Evolutionary conservation across 257 asterid genomes (phyloP).

Genomic region (Solanum etuberosum): DNA sequence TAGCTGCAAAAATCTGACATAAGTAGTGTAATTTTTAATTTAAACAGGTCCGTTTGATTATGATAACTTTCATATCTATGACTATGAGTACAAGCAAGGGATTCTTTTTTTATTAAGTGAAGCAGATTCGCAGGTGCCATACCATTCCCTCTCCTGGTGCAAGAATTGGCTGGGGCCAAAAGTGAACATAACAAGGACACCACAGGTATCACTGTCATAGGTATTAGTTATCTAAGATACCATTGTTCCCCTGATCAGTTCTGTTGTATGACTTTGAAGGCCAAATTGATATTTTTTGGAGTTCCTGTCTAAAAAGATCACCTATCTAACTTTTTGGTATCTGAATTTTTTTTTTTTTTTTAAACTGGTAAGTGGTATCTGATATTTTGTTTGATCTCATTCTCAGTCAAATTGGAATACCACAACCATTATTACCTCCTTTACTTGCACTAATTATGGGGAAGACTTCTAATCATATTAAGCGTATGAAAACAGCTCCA

Average conservation of each 20-base stretch:
- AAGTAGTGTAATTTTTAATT: neutral
- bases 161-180: slow-evolving; percentile 91
- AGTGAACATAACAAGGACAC: slow-evolving; percentile 94
- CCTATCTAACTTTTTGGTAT: neutral
- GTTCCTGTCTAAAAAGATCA: neutral
- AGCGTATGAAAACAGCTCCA: neutral
- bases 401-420: neutral
- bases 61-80: neutral
- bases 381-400: neutral
- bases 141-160: slow-evolving; percentile 98
- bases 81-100: neutral
- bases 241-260: neutral
- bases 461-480: neutral
- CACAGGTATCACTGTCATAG: slow-evolving; percentile 47
- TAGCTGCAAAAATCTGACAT: neutral
- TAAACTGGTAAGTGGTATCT: neutral
- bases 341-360: neutral
- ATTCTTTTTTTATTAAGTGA: slow-evolving; percentile 2
- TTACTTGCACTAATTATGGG: neutral
- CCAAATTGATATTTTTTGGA: neutral
- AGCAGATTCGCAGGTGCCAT: slow-evolving; percentile 61
- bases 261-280: neutral
- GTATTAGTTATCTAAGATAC: neutral
- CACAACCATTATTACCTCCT: neutral
- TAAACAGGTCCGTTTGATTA: neutral